Percentiles rank a stretch among this genome's conserved stretches.
phyloP scores from a whole-genome alignment of 345 rosid species.

The Murraya paniculata region DNA sequence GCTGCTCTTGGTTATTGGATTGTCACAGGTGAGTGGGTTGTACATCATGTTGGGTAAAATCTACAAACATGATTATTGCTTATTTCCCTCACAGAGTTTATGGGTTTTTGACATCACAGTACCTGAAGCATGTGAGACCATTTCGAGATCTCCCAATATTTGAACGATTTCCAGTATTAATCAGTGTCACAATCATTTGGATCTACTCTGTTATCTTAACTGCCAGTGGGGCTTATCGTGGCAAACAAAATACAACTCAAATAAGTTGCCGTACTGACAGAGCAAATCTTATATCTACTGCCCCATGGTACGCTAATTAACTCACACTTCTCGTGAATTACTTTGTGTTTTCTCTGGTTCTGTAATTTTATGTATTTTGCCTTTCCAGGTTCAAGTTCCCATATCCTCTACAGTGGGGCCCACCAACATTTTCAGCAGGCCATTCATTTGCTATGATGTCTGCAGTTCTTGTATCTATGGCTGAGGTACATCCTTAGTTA shows the following conservation, averaged over 20 bases:
- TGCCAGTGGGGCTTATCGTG: constrained; percentile 83
- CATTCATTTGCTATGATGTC: constrained; percentile 97
- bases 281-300: constrained; percentile 76
- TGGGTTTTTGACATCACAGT: constrained; percentile 44
- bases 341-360: not conserved
- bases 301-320: constrained; percentile 68
- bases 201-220: constrained; percentile 82
- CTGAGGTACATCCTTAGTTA: constrained; percentile 57
- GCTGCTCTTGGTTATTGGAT: constrained; percentile 72
- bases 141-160: constrained; percentile 56
- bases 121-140: constrained; percentile 71
- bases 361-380: constrained; percentile 3
- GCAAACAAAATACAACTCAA: constrained; percentile 53
- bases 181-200: constrained; percentile 75
- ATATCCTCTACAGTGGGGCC: constrained; percentile 98
- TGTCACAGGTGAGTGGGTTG: constrained; percentile 59
- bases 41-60: not conserved
- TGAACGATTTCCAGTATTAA: constrained; percentile 75
- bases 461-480: constrained; percentile 87
- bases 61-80: not conserved
- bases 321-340: not conserved
- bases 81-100: constrained; percentile 4
- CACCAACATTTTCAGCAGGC: constrained; percentile 95
- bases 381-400: constrained; percentile 83
- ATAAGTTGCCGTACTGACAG: constrained; percentile 80